Conservation (phyloP, 441 rosid species). For the Jatropha multifida region DNA sequence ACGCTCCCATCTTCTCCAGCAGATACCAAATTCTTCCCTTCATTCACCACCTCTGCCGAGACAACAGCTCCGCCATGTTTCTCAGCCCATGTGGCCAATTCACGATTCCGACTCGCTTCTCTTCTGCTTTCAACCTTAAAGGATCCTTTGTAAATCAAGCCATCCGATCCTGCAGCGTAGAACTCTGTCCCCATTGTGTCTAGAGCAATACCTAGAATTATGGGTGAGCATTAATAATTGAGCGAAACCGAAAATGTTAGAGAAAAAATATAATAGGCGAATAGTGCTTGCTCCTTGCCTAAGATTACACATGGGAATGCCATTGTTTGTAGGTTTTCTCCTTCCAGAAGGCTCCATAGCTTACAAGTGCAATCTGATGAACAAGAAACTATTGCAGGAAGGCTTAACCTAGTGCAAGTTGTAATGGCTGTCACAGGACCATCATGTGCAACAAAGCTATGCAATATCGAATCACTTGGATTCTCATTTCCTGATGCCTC, state of each 20-base stretch:
- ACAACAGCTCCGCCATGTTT: slow-evolving; percentile 35
- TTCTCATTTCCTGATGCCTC: slow-evolving; percentile 19
- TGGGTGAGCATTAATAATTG: too few species aligned
- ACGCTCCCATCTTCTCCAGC: slow-evolving; percentile 48
- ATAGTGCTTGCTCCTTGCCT: background rate
- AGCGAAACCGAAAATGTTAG: too few species aligned
- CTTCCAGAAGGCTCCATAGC: slow-evolving; percentile 35
- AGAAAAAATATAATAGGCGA: too few species aligned
- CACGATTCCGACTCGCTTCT: background rate
- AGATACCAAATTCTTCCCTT: slow-evolving; percentile 38
- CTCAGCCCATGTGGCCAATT: slow-evolving; percentile 20
- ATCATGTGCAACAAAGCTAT: slow-evolving; percentile 37
- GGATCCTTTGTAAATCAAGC: slow-evolving; percentile 34
- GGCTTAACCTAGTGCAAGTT: slow-evolving; percentile 19
- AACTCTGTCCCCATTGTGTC: slow-evolving; percentile 32
- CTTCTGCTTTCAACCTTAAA: slow-evolving; percentile 21
- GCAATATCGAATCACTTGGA: slow-evolving; percentile 6
- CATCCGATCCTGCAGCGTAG: slow-evolving; percentile 44
- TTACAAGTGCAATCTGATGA: slow-evolving; percentile 44
- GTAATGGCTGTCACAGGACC: slow-evolving; percentile 37
- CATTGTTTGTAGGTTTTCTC: slow-evolving; percentile 27
- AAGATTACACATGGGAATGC: slow-evolving; percentile 41
- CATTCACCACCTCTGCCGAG: slow-evolving; percentile 28
- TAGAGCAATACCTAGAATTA: slow-evolving; percentile 15
- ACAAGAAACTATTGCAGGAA: slow-evolving; percentile 28